A percentile compares a stretch with the other conserved stretches of the same genome.
These are phyloP conservation scores for Talaromyces sp. DNA, from an alignment of 2,329 filamentous ascomycete species.

Conservation along the genomic window DNA sequence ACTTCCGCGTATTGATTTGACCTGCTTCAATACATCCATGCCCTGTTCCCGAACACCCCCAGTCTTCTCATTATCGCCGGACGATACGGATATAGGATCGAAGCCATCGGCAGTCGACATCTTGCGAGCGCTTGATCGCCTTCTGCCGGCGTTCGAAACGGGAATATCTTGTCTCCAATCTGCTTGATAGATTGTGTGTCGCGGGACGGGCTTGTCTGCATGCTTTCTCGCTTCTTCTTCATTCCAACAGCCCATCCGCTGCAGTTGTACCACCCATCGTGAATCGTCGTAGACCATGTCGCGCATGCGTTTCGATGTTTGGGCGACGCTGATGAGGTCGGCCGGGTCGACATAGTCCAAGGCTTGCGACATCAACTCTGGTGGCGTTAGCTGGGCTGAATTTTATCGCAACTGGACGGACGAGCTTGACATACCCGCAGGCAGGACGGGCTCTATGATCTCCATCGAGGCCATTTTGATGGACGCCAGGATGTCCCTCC, in stretches of 20 bases:
- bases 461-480: conserved; percentile 77
- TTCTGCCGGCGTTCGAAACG: background rate
- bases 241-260: conserved; percentile 87
- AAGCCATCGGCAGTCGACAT: conserved; percentile 58
- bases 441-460: conserved; percentile 69
- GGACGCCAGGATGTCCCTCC: conserved; percentile 61
- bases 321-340: conserved; percentile 80
- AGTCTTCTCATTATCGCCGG: conserved; percentile 27
- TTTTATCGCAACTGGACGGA: background rate
- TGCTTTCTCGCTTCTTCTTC: conserved; percentile 75
- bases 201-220: conserved; percentile 56
- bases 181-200: background rate
- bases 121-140: conserved; percentile 5
- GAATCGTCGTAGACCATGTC: conserved; percentile 99
- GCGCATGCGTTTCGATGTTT: conserved; percentile 75
- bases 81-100: conserved; percentile 62
- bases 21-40: conserved; percentile 58
- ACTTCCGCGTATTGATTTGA: conserved; percentile 72
- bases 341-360: conserved; percentile 82
- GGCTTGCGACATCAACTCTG: conserved; percentile 81
- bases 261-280: conserved; percentile 81
- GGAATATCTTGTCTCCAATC: background rate
- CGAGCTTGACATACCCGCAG: conserved; percentile 59
- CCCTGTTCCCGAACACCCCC: conserved; percentile 56
- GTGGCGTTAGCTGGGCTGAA: conserved; percentile 18